Evolutionary conservation across 441 rosid genomes (phyloP).

Genomic region (Isatis lusitanica): DNA sequence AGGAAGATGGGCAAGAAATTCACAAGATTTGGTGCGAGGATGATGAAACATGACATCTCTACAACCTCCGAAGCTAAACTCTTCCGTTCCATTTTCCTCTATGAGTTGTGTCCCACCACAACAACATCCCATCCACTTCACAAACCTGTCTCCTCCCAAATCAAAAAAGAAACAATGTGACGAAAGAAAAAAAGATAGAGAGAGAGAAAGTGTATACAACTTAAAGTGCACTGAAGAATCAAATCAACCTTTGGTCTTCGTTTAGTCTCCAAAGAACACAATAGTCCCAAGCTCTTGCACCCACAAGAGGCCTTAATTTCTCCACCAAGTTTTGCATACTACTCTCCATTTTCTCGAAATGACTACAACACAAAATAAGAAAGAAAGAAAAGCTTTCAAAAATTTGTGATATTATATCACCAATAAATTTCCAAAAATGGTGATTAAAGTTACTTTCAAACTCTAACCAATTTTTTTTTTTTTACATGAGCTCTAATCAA

Average conservation of each 20-base stretch:
- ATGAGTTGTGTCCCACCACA: constrained; percentile 60
- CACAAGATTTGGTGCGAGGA: constrained; percentile 64
- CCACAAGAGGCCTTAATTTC: constrained; percentile 72
- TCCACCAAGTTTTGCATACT: constrained; percentile 53
- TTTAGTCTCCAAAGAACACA: constrained; percentile 79
- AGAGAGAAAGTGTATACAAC: neutral
- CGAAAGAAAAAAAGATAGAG: neutral
- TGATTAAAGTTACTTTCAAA: neutral
- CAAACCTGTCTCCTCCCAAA: constrained; percentile 44
- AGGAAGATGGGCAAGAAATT: constrained; percentile 66
- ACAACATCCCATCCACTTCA: constrained; percentile 85
- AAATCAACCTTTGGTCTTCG: constrained; percentile 74
- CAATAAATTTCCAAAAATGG: neutral
- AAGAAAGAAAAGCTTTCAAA: neutral
- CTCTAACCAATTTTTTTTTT: no score
- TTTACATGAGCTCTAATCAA: neutral
- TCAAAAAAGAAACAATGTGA: neutral
- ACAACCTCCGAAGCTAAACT: constrained; percentile 59
- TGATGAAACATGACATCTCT: constrained; percentile 73
- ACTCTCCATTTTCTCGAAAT: constrained; percentile 38
- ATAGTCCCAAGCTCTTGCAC: constrained; percentile 74
- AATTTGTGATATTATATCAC: neutral
- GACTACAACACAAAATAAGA: neutral
- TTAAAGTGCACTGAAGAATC: neutral
- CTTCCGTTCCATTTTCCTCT: constrained; percentile 44